A percentile compares a stretch with the other conserved stretches of the same genome.
phyloP scores from a whole-genome alignment of 106 monocot genomes.

The Amphibolis antarctica region DNA sequence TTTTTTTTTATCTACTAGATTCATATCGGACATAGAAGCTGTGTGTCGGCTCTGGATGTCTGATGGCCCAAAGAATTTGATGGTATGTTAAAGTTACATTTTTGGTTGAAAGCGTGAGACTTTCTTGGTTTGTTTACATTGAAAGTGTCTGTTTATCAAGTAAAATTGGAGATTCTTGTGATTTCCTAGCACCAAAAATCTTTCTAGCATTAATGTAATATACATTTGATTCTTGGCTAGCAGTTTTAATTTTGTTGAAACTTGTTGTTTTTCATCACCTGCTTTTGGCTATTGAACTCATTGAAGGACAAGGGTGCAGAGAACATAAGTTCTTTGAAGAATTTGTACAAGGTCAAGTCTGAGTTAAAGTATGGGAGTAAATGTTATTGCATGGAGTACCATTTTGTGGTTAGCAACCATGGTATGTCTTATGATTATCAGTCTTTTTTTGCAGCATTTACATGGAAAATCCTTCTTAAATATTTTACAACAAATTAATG shows the following conservation, averaged over 20 bases:
- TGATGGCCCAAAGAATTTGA: constrained; percentile 76
- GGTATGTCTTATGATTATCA: constrained; percentile 24
- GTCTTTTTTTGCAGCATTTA: constrained; percentile 1
- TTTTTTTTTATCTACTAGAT: constrained; percentile 36
- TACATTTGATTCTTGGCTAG: not conserved
- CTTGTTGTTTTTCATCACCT: not conserved
- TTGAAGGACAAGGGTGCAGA: constrained; percentile 86
- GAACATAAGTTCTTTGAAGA: constrained; percentile 27
- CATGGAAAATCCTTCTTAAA: not conserved
- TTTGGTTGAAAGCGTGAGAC: not conserved
- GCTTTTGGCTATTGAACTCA: constrained; percentile 7
- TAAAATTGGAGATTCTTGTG: not conserved
- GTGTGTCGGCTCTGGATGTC: constrained; percentile 70
- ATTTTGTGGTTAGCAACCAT: constrained; percentile 37
- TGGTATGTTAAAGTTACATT: constrained; percentile 30
- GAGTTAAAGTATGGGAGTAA: constrained; percentile 69
- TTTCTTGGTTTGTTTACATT: not conserved
- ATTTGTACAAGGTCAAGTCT: constrained; percentile 57
- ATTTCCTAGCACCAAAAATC: not conserved
- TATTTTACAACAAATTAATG: not conserved
- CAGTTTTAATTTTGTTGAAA: not conserved
- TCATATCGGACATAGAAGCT: constrained; percentile 92
- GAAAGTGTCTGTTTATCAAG: not conserved
- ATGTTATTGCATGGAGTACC: constrained; percentile 71
- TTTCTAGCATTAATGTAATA: not conserved